These are phyloP conservation scores for Russula abietina DNA, from an alignment of 768 basidiomycete species.

Conservation along the genomic window DNA sequence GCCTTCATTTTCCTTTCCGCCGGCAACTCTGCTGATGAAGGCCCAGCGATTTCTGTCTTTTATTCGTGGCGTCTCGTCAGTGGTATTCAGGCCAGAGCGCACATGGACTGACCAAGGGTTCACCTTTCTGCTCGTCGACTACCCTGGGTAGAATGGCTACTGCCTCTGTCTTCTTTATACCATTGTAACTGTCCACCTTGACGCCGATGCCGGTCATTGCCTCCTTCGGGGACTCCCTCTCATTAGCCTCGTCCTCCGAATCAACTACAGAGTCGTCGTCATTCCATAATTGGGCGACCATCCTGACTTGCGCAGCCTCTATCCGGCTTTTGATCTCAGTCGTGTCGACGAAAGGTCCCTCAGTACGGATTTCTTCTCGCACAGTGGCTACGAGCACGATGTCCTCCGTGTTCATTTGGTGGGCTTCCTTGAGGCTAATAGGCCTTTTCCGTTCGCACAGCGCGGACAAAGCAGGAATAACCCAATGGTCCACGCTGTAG, in stretches of 20 bases:
- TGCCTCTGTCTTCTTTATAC: neutral
- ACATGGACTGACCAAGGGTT: neutral
- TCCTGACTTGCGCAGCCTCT: neutral
- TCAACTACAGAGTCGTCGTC: neutral
- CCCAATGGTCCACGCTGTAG: conserved; percentile 10
- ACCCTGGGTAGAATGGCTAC: neutral
- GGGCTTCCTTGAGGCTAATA: neutral
- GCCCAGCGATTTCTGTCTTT: neutral
- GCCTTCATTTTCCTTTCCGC: too few species aligned
- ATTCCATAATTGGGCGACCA: neutral
- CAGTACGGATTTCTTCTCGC: neutral
- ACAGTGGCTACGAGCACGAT: conserved; percentile 8
- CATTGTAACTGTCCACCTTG: neutral
- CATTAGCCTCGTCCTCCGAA: neutral
- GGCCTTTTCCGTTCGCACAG: neutral
- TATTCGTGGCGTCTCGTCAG: neutral
- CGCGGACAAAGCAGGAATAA: conserved; percentile 6
- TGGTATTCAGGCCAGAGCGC: neutral
- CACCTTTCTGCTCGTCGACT: neutral
- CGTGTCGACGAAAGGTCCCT: neutral
- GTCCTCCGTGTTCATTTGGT: conserved; percentile 11
- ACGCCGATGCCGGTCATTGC: neutral
- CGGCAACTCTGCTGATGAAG: neutral
- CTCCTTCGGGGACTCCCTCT: neutral
- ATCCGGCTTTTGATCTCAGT: neutral